Evolutionary conservation across 768 basidiomycete genomes (phyloP), one percentile per base, ranked within the genome.

Genomic region (Suillus americanus): DNA sequence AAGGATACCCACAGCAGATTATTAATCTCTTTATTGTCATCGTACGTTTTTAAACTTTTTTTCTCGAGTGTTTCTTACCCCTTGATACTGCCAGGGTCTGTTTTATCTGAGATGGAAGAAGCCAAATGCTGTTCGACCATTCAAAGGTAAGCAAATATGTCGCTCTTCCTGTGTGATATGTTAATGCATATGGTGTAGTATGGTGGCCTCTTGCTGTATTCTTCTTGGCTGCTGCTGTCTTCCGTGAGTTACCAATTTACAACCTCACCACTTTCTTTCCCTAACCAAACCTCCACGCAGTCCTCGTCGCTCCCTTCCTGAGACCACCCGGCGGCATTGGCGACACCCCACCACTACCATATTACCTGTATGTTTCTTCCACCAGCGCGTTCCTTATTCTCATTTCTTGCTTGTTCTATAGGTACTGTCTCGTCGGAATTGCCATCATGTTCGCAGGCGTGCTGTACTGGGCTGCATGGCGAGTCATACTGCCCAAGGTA

Each of bases 291-390:
- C 38, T 0, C 23, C 45, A 43, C 41, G 30, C n/a, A 83, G 86
- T 89, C 9, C 75, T 88, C 5, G 69, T 87, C 12, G 81, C 82
- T 1, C 87, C 87, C 0, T 88, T 86, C 77, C 59, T 88, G 5
- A 80, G 68, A 28, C 87, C 87, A 3, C 77, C 84, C 0, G 83
- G 84, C 65, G 78, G 80, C 20, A 79, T 84, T 0, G 87, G 86
- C 14, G 86, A 88, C 66, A 86, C 86, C 0, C 85, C 85, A 13
- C 84, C 87, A 13, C 68, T 88, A 41, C 85, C 86, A 3, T 87
- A 87, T 64, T 87, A 86, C 70, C 68, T 86, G 80, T 82, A 64
- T 13, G 68, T 65, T 23, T 13, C 5, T 55, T 12, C 5, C 9
- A 25, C 16, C 9, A 18, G n/a, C 5, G 35, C 20, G 3, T 43